These are phyloP conservation scores for Phialophora macrospora DNA, from an alignment of 2,329 filamentous ascomycete genomes.

Conservation along the genomic window DNA sequence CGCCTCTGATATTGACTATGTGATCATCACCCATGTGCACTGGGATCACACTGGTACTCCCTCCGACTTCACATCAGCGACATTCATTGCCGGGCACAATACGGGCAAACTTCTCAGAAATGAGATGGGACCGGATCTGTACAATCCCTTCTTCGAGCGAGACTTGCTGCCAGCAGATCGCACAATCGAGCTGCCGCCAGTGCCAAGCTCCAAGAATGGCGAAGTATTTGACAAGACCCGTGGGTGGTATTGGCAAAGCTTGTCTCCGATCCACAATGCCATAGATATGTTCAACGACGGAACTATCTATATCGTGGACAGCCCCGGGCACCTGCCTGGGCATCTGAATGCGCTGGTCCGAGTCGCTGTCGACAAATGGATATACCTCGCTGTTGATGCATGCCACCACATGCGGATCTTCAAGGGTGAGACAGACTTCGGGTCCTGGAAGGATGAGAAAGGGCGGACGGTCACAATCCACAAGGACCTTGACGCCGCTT, in stretches of 20 bases:
- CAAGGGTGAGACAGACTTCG: conserved; percentile 58
- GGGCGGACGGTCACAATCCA: conserved; percentile 57
- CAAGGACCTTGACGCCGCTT: conserved; percentile 52
- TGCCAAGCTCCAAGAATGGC: conserved; percentile 45
- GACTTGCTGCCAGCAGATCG: conserved; percentile 33
- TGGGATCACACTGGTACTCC: conserved; percentile 64
- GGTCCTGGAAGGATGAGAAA: conserved; percentile 53
- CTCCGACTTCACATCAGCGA: conserved; percentile 54
- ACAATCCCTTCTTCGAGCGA: conserved; percentile 41
- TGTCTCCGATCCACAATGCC: conserved; percentile 51
- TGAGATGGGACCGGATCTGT: conserved; percentile 51
- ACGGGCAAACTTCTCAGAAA: conserved; percentile 51
- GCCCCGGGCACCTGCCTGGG: conserved; percentile 41
- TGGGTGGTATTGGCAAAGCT: conserved; percentile 48
- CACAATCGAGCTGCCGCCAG: conserved; percentile 34
- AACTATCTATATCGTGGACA: conserved; percentile 39
- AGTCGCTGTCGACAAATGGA: conserved; percentile 47
- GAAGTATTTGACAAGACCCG: conserved; percentile 41
- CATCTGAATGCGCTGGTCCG: conserved; percentile 41
- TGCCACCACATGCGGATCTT: conserved; percentile 60
- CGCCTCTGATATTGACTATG: conserved; percentile 44
- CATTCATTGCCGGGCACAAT: conserved; percentile 58
- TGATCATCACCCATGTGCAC: conserved; percentile 61
- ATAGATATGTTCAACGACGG: conserved; percentile 49
- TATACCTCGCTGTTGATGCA: conserved; percentile 59